A percentile compares a stretch with the other conserved stretches of the same genome.
Conservation (phyloP, 1,284 basidiomycete species). For the Trichosporon coremiiforme region DNA sequence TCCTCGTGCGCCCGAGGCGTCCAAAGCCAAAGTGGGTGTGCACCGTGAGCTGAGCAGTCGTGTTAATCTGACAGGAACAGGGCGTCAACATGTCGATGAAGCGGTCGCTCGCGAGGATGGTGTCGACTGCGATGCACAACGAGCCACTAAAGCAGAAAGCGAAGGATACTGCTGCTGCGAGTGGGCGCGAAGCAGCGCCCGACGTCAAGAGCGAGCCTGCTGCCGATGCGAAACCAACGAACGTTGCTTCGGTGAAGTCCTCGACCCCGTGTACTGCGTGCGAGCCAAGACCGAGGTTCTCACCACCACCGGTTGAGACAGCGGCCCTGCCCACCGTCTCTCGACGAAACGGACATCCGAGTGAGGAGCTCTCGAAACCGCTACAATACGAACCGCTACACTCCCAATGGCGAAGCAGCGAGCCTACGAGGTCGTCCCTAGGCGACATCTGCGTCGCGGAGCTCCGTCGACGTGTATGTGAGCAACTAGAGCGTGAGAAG, state of each 20-base stretch:
- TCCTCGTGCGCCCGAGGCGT: not conserved
- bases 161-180: not conserved
- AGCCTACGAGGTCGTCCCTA: not conserved
- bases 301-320: not conserved
- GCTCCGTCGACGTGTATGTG: not conserved
- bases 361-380: too few relatives aligned
- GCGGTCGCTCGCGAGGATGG: not conserved
- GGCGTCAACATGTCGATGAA: slow-evolving; percentile 5
- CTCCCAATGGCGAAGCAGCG: too few relatives aligned
- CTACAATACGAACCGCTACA: too few relatives aligned
- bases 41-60: not conserved
- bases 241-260: not conserved
- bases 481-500: not conserved
- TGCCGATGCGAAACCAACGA: not conserved
- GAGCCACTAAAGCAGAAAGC: not conserved
- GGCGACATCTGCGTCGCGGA: not conserved
- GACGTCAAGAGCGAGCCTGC: not conserved
- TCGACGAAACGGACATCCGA: too few relatives aligned
- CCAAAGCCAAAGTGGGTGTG: not conserved
- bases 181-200: too few relatives aligned
- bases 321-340: too few relatives aligned
- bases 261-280: not conserved
- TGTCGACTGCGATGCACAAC: not conserved
- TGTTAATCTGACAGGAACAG: not conserved
- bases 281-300: not conserved